A percentile compares a stretch with the other conserved stretches of the same genome.
phyloP scores from a whole-genome alignment of 208 protist genomes.

The Phytomonas sp. region DNA sequence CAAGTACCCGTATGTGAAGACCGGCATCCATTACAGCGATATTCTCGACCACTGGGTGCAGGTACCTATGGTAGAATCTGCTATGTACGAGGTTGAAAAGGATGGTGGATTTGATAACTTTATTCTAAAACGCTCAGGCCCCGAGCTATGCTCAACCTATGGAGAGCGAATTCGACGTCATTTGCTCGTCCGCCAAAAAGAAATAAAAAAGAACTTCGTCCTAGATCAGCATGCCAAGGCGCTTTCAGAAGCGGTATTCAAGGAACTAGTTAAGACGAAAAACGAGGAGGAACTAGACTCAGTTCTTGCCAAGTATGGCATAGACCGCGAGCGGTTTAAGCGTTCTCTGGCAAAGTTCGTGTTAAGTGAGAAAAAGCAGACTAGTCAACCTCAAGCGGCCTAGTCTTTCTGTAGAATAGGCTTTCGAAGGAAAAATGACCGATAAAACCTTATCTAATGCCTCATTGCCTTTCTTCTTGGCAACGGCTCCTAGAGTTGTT shows the following conservation, averaged over 20 bases:
- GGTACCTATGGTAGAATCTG: conserved; percentile 86
- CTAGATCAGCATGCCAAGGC: conserved; percentile 67
- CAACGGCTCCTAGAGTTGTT: neutral
- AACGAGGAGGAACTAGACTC: conserved; percentile 43
- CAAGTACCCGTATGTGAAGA: conserved; percentile 86
- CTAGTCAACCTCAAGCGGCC: neutral
- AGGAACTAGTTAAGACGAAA: conserved; percentile 32
- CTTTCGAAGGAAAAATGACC: neutral
- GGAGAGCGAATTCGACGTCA: conserved; percentile 84
- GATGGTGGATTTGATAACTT: conserved; percentile 89
- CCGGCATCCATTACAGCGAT: conserved; percentile 84
- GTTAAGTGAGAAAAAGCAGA: conserved; percentile 14
- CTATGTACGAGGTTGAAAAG: conserved; percentile 83
- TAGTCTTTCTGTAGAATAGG: neutral
- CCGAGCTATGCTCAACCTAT: conserved; percentile 83
- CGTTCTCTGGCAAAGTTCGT: conserved; percentile 36
- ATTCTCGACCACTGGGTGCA: conserved; percentile 88
- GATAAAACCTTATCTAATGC: neutral
- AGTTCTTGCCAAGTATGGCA: conserved; percentile 75
- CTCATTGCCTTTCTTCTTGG: neutral
- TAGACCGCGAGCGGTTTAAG: conserved; percentile 57
- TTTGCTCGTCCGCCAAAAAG: conserved; percentile 82
- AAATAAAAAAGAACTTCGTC: conserved; percentile 89
- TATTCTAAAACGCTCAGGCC: conserved; percentile 71
- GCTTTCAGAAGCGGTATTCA: conserved; percentile 38